Evolutionary conservation across 1,284 basidiomycete genomes (phyloP), one percentile per base, ranked within the genome.

Genomic region (Cutaneotrichosporon dermatis): DNA sequence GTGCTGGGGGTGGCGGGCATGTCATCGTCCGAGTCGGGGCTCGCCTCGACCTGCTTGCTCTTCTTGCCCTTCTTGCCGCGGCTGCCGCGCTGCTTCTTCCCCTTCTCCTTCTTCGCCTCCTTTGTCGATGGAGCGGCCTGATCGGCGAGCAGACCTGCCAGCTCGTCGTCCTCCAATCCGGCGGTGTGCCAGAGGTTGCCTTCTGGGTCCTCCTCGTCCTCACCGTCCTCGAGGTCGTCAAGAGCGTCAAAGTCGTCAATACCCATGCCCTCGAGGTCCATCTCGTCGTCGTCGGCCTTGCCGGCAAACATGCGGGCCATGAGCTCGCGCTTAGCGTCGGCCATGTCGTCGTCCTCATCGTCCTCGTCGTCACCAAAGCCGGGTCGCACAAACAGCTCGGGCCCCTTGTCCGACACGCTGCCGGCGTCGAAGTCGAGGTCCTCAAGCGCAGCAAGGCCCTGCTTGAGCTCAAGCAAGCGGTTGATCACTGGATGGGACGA

Each of bases 391-490:
- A 59, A 64, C 34, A 68, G 61, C 54, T 65, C 64, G 13, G 74
- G 70, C 8, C 73, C 81, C 4, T 79, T 81, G 61, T 85, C 84
- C 4, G 83, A 83, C 12, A 79, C 69, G 12, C 69, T 74, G 11
- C 72, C 77, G 3, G 78, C 78, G 40, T 76, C 83, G 69, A 92
- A 87, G 73, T 88, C 87, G 15, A 93, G 83, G 55, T 88, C 87
- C 76, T 95, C 91, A 57, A 99, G 83, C 6, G 86, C 88, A 25
- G 84, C 77, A 10, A 99, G 82, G 2, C 88, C 86, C 71, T 91
- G 85, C 76, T 97, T 96, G 55, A 99, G 85, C 34, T 86, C 84
- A 39, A 95, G 82, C 7, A 99, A 83, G 11, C 94, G 89, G 33
- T 81, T 78, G 64, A 97, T 81, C 66, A 97, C 86, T 0, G 92